Base-by-base conservation (phyloP, 768 basidiomycete genomes). In the Termitomyces sp. region DNA sequence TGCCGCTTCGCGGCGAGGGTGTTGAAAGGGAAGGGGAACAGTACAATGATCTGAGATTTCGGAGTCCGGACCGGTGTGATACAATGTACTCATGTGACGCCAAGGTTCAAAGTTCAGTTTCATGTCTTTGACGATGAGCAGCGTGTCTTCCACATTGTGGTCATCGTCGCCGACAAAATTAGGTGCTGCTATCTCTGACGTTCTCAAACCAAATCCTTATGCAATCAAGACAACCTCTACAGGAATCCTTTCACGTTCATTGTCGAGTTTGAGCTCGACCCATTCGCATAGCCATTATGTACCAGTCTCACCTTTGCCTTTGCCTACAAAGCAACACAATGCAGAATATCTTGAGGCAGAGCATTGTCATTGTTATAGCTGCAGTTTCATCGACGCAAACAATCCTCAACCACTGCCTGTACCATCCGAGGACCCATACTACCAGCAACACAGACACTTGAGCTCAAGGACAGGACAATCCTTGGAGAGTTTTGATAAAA, bases 171-270 rank as follows among this genome's bases (percentile, higher is more conserved):
- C 61, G 7, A 50, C 60, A n/a, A 61, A 60, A 47, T 51, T 55
- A 32, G 53, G 48, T n/a, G 24, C 45, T 30, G 19, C 4, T 2
- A 35, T 53, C 11, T 40, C 57, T 11, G 47, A 58, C 45, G 42
- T 58, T 34, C 41, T 68, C 10, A 66, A 66, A 51, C 82, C 84
- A 1, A 88, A 89, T 60, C 76, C 88, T 0, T 92, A 91, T 65
- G 81, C 87, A 6, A 86, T 92, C 61, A 88, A 84, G 66, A 90
- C 90, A 0, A 90, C 89, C 0, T 84, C 87, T 1, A 85, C 87
- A 0, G 90, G 75, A 0, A 58, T 89, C 21, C 75, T 91, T 48
- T 81, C 88, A 6, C 80, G 88, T 32, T 85, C 86, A 14, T 84
- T 77, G 59, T 79, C 82, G 0, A 72, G 75, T 14, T 79, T 74